Conservation (phyloP, 2,329 filamentous ascomycete species). For the Byssochlamys sp. region DNA sequence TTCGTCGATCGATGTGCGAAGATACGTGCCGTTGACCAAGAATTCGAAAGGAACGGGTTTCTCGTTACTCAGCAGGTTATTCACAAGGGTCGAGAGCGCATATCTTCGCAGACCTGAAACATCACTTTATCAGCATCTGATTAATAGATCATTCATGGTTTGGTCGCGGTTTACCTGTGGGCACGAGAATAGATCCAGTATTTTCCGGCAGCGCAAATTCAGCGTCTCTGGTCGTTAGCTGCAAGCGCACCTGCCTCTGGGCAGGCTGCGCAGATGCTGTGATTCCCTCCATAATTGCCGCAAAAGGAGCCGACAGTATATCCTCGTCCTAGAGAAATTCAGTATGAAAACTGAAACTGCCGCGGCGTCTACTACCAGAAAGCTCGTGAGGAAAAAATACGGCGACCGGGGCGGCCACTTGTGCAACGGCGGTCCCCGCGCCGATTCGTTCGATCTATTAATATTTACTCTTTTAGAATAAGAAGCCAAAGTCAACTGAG, state of each 20-base stretch:
- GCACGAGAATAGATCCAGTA: constrained; percentile 48
- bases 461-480: neutral
- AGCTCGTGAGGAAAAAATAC: constrained; percentile 29
- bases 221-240: constrained; percentile 44
- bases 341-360: neutral
- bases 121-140: neutral
- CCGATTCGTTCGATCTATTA: no score
- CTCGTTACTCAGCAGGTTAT: constrained; percentile 48
- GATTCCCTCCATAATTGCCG: constrained; percentile 17
- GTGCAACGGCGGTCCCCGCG: constrained; percentile 21
- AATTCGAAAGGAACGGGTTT: constrained; percentile 64
- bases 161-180: constrained; percentile 39
- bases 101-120: constrained; percentile 45
- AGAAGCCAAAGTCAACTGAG: neutral
- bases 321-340: constrained; percentile 9
- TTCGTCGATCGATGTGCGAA: constrained; percentile 80
- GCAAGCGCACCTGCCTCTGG: constrained; percentile 45
- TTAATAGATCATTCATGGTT: neutral
- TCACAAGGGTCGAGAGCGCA: constrained; percentile 54
- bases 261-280: constrained; percentile 15
- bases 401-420: constrained; percentile 32
- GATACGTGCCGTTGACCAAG: constrained; percentile 84
- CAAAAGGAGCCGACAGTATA: constrained; percentile 7
- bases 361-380: neutral
- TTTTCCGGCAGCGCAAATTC: constrained; percentile 47